phyloP scores from a whole-genome alignment of 495 filamentous ascomycete genomes.

The Baudoinia panamericana region DNA sequence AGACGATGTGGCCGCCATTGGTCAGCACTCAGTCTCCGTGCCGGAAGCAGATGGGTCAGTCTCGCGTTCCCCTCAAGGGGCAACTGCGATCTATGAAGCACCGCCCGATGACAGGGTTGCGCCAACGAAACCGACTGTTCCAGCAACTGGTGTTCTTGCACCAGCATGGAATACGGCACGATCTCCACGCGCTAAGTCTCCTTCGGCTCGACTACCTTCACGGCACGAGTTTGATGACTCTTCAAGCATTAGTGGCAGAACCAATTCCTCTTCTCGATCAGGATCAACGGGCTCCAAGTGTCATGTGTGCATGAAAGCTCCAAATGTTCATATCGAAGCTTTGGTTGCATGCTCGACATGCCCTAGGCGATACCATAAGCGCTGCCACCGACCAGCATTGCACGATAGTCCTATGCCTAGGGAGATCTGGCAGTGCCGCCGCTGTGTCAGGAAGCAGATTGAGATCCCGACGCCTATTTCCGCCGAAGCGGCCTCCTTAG shows the following conservation, averaged over 20 bases:
- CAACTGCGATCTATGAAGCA: too few species aligned
- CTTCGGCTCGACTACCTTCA: slow-evolving; percentile 1
- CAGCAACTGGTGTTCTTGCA: too few species aligned
- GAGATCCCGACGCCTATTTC: background rate
- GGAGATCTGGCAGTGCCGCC: slow-evolving; percentile 16
- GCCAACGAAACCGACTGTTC: too few species aligned
- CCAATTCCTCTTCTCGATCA: slow-evolving; percentile 6
- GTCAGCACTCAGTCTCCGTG: too few species aligned
- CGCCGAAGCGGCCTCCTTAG: too few species aligned
- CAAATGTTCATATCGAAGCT: slow-evolving; percentile 5
- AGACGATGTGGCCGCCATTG: too few species aligned
- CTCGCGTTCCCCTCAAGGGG: too few species aligned
- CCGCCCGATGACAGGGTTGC: too few species aligned
- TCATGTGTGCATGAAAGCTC: slow-evolving; percentile 15
- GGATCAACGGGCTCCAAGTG: slow-evolving; percentile 7
- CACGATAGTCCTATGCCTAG: too few species aligned
- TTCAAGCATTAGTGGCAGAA: slow-evolving; percentile 9
- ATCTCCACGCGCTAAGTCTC: too few species aligned
- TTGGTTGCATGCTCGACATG: slow-evolving; percentile 15
- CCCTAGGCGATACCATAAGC: slow-evolving; percentile 17
- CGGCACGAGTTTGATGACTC: slow-evolving; percentile 11
- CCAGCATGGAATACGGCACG: too few species aligned
- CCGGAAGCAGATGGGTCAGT: too few species aligned
- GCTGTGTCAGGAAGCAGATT: slow-evolving; percentile 13
- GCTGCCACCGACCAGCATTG: slow-evolving; percentile 17